These are phyloP conservation scores for Anethum foeniculum DNA, from an alignment of 140 eudicot species.

Conservation along the genomic window DNA sequence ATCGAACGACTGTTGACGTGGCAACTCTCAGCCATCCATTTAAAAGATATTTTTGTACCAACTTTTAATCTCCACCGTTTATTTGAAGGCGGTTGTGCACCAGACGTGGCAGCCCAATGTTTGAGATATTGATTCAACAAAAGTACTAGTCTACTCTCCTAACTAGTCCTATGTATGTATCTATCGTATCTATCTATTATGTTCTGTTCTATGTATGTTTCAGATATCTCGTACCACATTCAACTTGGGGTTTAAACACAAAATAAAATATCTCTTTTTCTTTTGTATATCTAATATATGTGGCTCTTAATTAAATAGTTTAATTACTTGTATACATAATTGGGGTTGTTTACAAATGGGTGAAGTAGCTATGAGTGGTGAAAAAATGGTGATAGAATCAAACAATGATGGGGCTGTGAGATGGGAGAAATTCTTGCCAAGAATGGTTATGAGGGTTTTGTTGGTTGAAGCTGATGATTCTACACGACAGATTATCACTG, in stretches of 20 bases:
- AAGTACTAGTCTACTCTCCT: not conserved
- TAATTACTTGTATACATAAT: not conserved
- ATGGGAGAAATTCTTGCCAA: conserved; percentile 86
- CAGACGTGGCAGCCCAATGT: not conserved
- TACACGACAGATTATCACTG: conserved; percentile 78
- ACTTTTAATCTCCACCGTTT: conserved; percentile 13
- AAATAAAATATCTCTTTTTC: not conserved
- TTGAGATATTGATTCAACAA: not conserved
- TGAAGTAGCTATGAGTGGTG: conserved; percentile 38
- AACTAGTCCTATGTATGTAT: not conserved
- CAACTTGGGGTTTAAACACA: not conserved
- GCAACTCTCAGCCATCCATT: conserved; percentile 52
- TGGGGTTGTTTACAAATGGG: conserved; percentile 22
- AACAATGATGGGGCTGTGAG: conserved; percentile 27
- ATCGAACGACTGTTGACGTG: conserved; percentile 35
- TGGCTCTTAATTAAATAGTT: not conserved
- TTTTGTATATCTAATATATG: not conserved
- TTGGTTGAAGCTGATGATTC: conserved; percentile 86
- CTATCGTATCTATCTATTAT: not conserved
- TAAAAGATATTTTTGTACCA: not conserved
- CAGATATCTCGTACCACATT: not conserved
- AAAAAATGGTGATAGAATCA: conserved; percentile 26
- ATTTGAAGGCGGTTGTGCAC: conserved; percentile 19
- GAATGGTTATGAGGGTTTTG: conserved; percentile 55
- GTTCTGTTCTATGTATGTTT: not conserved